A percentile compares a stretch with the other conserved stretches of the same genome.
Evolutionary conservation across 495 filamentous ascomycete genomes (phyloP).

Genomic region (Hypoxylon subgilvum): DNA sequence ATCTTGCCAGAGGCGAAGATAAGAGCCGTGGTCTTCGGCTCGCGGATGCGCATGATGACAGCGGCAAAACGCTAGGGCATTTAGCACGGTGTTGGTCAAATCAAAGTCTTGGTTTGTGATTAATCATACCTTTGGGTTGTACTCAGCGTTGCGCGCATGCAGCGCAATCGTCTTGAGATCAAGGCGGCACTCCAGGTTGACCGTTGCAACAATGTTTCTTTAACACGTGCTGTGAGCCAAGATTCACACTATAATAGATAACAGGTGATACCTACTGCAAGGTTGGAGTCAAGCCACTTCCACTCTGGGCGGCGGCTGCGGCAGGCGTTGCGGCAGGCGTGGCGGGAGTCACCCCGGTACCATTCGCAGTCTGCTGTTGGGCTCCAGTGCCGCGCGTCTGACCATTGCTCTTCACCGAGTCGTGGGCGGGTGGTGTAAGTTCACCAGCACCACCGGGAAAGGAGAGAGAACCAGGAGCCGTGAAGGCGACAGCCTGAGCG

Average conservation of each 20-base stretch:
- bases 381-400: conserved; percentile 58
- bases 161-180: conserved; percentile 99
- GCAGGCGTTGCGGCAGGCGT: conserved; percentile 96
- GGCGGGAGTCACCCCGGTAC: conserved; percentile 89
- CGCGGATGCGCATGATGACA: conserved; percentile 99
- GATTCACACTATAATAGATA: conserved; percentile 36
- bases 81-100: conserved; percentile 53
- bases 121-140: conserved; percentile 86
- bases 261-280: conserved; percentile 87
- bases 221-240: conserved; percentile 67
- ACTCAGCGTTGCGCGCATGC: conserved; percentile 97
- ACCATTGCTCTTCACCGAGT: conserved; percentile 61
- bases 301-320: conserved; percentile 76
- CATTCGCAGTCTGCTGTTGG: conserved; percentile 64
- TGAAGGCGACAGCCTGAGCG: conserved; percentile 89
- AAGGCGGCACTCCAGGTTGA: conserved; percentile 97
- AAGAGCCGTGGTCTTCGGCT: conserved; percentile 96
- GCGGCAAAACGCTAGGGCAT: conserved; percentile 90
- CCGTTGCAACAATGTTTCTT: conserved; percentile 99
- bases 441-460: conserved; percentile 85
- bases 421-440: conserved; percentile 68
- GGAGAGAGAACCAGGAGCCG: conserved; percentile 83
- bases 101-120: conserved; percentile 37
- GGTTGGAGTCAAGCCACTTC: conserved; percentile 93
- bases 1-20: conserved; percentile 99